Base-by-base conservation (phyloP, 768 basidiomycete species). In the Amanita exitialis region DNA sequence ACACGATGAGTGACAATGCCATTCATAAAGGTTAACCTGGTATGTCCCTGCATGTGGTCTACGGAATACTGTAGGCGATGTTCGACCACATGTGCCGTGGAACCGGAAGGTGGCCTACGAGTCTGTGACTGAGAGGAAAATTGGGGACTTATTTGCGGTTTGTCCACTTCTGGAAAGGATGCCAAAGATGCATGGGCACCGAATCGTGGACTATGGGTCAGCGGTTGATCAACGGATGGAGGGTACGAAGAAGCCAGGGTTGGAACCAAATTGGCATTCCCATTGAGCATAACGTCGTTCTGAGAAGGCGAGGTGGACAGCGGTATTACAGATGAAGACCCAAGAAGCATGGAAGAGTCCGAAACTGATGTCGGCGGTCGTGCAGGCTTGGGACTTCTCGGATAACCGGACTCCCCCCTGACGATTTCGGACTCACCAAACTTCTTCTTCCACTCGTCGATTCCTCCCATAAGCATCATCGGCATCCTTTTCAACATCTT, bases 401-500 rank as follows among this genome's bases (percentile, higher is more conserved):
- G 42, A 12, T 30, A 18, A 18, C 35, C 38, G 6, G 41, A 34
- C 21, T 51, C 41, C 34, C 59, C 62, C 53, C 54, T 59, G 6
- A 62, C 52, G 39, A 66, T 52, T 58, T 64, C 56, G 47, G 58
- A 45, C 15, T 71, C 73, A 1, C 78, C 74, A 44, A 86, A 64
- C 42, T 77, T 75, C 45, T 62, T 69, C 59, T 76, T 80, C 92
- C 93, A 98, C 3, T 82, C 88, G 44, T 83, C 76, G 43, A 90
- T 69, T 1, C 95, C 95, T 3, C 94, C 95, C 4, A 84, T 72
- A 21, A 98, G 77, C 56, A 96, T 66, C 65, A 92, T 79, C 0
- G 95, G 94, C 57, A 79, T 77, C 39, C 86, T 72, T 56, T 80
- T 82, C 16, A 90, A 66, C 52, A 83, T 70, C 62, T 83, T 86